A percentile compares a stretch with the other conserved stretches of the same genome.
Conservation (phyloP, 2,329 filamentous ascomycete genomes). For the Aspergillus japonicus region DNA sequence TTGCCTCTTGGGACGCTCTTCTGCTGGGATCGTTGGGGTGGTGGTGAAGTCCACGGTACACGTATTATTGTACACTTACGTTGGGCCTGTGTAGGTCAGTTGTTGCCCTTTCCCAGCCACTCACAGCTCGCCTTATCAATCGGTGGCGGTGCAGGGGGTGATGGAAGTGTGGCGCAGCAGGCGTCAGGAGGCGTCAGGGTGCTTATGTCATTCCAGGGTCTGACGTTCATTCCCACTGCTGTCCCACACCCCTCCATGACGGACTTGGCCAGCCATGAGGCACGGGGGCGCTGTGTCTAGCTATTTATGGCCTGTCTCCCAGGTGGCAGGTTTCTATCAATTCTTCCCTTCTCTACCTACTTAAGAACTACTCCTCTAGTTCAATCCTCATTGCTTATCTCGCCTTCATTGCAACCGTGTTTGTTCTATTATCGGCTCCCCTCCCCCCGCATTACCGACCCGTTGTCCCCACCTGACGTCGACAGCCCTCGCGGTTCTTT, state of each 20-base stretch:
- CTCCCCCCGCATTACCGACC: slow-evolving; percentile 6
- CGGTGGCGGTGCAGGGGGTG: slow-evolving; percentile 25
- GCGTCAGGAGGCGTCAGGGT: slow-evolving; percentile 7
- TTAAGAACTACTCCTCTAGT: background rate
- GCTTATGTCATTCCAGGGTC: slow-evolving; percentile 14
- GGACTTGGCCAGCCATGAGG: background rate
- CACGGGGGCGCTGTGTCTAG: background rate
- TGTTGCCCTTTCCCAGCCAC: too few relatives aligned
- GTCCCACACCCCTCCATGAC: background rate
- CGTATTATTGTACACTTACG: too few relatives aligned
- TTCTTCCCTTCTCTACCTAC: slow-evolving; percentile 4
- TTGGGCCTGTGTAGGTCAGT: too few relatives aligned
- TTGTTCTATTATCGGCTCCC: slow-evolving; percentile 1
- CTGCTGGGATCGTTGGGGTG: too few relatives aligned
- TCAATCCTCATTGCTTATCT: background rate
- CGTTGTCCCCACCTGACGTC: background rate
- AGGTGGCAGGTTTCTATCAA: slow-evolving; percentile 5
- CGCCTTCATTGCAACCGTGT: background rate
- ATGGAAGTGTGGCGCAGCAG: slow-evolving; percentile 26
- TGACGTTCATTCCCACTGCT: slow-evolving; percentile 6
- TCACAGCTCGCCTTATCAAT: background rate
- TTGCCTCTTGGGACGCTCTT: too few relatives aligned
- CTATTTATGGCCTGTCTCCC: slow-evolving; percentile 6
- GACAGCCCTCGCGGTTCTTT: background rate
- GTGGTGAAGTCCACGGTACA: too few relatives aligned